Evolutionary conservation across 1,284 basidiomycete species (phyloP).

Genomic region (Leccinum solheimii): DNA sequence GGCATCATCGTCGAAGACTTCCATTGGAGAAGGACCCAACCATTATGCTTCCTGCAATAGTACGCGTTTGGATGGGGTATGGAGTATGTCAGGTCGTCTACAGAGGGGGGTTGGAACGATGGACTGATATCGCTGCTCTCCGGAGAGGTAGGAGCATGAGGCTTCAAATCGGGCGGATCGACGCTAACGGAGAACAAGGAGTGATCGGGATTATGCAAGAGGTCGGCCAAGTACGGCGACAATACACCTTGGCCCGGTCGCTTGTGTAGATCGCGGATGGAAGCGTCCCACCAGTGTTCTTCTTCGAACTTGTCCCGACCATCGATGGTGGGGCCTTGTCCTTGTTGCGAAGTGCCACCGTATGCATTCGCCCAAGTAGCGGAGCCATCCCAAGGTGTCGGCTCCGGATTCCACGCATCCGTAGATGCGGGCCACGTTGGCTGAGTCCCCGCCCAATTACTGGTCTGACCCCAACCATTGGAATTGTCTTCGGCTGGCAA

Average conservation of each 20-base stretch:
- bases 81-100: slow-evolving; percentile 61
- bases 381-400: slow-evolving; percentile 30
- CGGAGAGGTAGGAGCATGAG: slow-evolving; percentile 17
- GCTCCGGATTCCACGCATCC: slow-evolving; percentile 23
- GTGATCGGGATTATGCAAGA: slow-evolving; percentile 69
- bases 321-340: slow-evolving; percentile 44
- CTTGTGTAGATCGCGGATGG: slow-evolving; percentile 39
- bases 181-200: slow-evolving; percentile 63
- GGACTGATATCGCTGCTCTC: slow-evolving; percentile 24
- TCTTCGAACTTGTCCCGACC: slow-evolving; percentile 60
- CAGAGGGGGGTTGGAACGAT: slow-evolving; percentile 30
- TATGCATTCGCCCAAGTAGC: slow-evolving; percentile 24
- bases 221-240: slow-evolving; percentile 62
- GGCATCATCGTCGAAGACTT: slow-evolving; percentile 60
- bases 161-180: slow-evolving; percentile 38
- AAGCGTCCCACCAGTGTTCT: slow-evolving; percentile 63
- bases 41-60: slow-evolving; percentile 76
- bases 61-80: slow-evolving; percentile 79
- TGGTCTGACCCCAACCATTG: slow-evolving; percentile 11
- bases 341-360: slow-evolving; percentile 26
- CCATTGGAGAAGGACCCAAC: slow-evolving; percentile 74
- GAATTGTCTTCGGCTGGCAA: slow-evolving; percentile 22
- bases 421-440: slow-evolving; percentile 14
- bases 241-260: slow-evolving; percentile 70
- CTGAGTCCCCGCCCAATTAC: slow-evolving; percentile 24